Percentiles rank a stretch among this genome's conserved stretches.
Evolutionary conservation across 495 filamentous ascomycete species (phyloP).

Genomic region (Baudoinia panamericana): DNA sequence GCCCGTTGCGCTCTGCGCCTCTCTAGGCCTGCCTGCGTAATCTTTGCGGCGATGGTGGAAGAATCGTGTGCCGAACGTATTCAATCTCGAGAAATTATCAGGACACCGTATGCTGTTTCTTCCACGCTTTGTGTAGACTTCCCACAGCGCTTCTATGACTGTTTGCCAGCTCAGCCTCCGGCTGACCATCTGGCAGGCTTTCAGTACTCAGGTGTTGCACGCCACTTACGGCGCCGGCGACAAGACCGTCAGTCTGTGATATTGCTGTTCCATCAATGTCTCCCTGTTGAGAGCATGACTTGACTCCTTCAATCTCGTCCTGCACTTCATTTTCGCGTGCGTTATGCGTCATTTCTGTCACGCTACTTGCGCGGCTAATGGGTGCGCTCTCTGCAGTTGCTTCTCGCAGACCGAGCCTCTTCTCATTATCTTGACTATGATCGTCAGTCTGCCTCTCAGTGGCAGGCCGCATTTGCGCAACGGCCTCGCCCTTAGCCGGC

Average conservation of each 20-base stretch:
- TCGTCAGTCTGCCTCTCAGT: constrained; percentile 49
- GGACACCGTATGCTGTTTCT: neutral
- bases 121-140: neutral
- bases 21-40: no score
- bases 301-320: constrained; percentile 21
- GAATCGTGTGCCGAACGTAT: no score
- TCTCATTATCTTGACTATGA: constrained; percentile 26
- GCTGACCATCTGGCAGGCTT: constrained; percentile 6
- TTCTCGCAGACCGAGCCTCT: constrained; percentile 52
- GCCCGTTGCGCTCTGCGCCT: no score
- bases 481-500: constrained; percentile 40
- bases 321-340: constrained; percentile 5
- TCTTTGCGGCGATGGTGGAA: no score
- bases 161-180: constrained; percentile 4
- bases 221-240: constrained; percentile 8
- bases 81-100: no score
- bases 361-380: constrained; percentile 53
- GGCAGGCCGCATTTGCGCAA: constrained; percentile 52
- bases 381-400: constrained; percentile 46
- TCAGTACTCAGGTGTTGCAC: constrained; percentile 5
- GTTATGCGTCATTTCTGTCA: constrained; percentile 15
- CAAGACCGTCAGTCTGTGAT: neutral
- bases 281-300: constrained; percentile 8
- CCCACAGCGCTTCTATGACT: neutral
- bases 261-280: constrained; percentile 14